Base-by-base conservation (phyloP, 495 filamentous ascomycete species). In the Sabuloglossum arenarium region DNA sequence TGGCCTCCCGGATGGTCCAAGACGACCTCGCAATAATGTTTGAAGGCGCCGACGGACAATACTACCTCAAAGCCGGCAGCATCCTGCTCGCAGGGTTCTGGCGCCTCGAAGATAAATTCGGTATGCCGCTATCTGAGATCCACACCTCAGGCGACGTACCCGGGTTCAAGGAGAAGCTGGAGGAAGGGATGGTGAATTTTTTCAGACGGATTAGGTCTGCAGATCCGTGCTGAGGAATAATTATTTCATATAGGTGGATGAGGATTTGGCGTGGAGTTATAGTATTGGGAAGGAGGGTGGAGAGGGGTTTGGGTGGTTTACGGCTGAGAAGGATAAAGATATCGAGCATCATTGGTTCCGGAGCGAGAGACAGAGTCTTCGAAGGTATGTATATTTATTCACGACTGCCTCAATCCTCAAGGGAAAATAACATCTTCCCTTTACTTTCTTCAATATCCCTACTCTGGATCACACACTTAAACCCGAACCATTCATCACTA, bases 11-110 rank as follows among this genome's bases (percentile, higher is more conserved):
- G 11, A 73, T 91, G 32, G 70, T 86, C 23, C 88, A 94, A 70
- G 88, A 94, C 64, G 88, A 93, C 63, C 68, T 94, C 0, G 86
- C 86, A 0, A 74, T 94, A 24, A 94, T 95, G 88, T 73, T 94
- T 62, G 85, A 93, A 66, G 73, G 70, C 29, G 64, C 70, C 1
- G 85, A 94, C 62, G 83, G 85, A 25, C 79, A 90, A 65, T 94
- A 95, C 68, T 86, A 89, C 66, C 78, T 93, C 1, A 73, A 87
- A 0, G 85, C 86, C 2, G 88, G 87, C 12, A 75, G 81, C 6
- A 81, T 91, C 54, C 72, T 94, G 10, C 73, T 95, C 0, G 78
- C 87, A 0, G 88, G 87, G 0, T 95, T 94, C 71, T 94, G 87
- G 88, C 79, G 86, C 8, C 75, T 94, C 6, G 71, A 75, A 53